These are phyloP conservation scores for Melastoma malabathricum DNA, from an alignment of 345 rosid species.

Conservation along the genomic window DNA sequence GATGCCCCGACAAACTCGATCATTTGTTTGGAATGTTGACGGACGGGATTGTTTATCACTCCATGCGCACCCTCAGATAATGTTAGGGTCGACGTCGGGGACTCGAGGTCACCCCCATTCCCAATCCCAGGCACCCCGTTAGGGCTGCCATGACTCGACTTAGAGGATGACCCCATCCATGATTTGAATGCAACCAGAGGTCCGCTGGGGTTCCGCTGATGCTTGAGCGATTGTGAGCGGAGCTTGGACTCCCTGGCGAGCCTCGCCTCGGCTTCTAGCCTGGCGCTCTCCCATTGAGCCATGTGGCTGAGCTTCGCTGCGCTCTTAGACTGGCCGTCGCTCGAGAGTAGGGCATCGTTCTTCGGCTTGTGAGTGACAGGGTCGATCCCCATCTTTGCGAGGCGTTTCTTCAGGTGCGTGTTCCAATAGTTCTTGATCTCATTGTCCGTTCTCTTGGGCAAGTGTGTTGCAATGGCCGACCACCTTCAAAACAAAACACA, in stretches of 20 bases:
- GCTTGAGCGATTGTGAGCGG: slow-evolving; percentile 39
- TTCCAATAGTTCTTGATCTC: slow-evolving; percentile 80
- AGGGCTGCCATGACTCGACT: slow-evolving; percentile 20
- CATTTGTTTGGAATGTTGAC: slow-evolving; percentile 21
- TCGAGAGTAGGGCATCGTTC: slow-evolving; percentile 34
- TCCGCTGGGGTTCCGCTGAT: slow-evolving; percentile 8
- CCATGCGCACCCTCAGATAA: slow-evolving; percentile 36
- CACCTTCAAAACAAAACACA: slow-evolving; percentile 31
- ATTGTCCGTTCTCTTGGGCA: slow-evolving; percentile 69
- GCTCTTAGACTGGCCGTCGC: slow-evolving; percentile 43
- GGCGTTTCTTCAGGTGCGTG: slow-evolving; percentile 56
- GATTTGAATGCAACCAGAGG: slow-evolving; percentile 7
- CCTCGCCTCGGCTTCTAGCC: slow-evolving; percentile 86
- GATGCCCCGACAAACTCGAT: slow-evolving; percentile 46
- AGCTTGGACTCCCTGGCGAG: slow-evolving; percentile 73
- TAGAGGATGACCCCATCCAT: slow-evolving; percentile 20
- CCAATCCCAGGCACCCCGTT: slow-evolving; percentile 12
- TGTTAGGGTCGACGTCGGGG: slow-evolving; percentile 82
- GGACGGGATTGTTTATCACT: background rate
- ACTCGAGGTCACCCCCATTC: slow-evolving; percentile 37
- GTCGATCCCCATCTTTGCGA: slow-evolving; percentile 68
- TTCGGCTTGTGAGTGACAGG: slow-evolving; percentile 74
- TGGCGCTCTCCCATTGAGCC: slow-evolving; percentile 95
- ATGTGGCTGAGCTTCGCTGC: slow-evolving; percentile 71
- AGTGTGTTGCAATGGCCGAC: slow-evolving; percentile 72